phyloP scores from a whole-genome alignment of 1,284 basidiomycete genomes.

The Cutaneotrichosporon daszewskae region DNA sequence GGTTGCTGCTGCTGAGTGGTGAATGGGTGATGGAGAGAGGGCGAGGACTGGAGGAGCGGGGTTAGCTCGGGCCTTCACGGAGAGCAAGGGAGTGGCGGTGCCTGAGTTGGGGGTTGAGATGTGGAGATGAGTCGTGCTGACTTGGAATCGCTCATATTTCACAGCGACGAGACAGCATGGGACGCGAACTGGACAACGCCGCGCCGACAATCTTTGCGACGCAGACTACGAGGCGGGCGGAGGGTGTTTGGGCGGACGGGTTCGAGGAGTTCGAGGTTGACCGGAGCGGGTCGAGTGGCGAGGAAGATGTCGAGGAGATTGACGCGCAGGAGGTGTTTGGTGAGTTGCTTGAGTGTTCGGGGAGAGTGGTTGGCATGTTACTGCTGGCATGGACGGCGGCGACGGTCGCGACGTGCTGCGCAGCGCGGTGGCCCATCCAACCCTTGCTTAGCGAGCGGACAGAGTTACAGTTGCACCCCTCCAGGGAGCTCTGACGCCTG shows the following conservation, averaged over 20 bases:
- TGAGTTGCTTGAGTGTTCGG: too few species aligned
- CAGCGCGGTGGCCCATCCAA: too few species aligned
- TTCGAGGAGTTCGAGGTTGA: conserved; percentile 1
- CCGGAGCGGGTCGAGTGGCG: background rate
- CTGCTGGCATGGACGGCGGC: too few species aligned
- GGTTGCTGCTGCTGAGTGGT: conserved; percentile 15
- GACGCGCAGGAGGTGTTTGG: conserved; percentile 57
- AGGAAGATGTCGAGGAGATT: conserved; percentile 53
- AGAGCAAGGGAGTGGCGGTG: too few species aligned
- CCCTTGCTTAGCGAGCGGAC: too few species aligned
- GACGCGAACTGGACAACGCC: conserved; percentile 39
- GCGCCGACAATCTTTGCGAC: conserved; percentile 43
- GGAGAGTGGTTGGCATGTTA: too few species aligned
- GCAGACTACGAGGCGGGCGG: conserved; percentile 14
- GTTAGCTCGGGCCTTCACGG: conserved; percentile 15
- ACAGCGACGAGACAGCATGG: conserved; percentile 21
- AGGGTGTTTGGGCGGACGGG: conserved; percentile 15
- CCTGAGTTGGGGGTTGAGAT: too few species aligned
- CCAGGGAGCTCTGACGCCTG: too few species aligned
- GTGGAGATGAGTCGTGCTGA: too few species aligned
- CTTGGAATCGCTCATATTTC: too few species aligned
- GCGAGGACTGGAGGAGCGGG: conserved; percentile 1
- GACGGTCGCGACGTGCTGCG: too few species aligned
- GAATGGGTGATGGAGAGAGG: conserved; percentile 1
- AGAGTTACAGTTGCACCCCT: too few species aligned